Base-by-base conservation (phyloP, 352 stramenopile genomes). In the Globisporangium megalacanthum region DNA sequence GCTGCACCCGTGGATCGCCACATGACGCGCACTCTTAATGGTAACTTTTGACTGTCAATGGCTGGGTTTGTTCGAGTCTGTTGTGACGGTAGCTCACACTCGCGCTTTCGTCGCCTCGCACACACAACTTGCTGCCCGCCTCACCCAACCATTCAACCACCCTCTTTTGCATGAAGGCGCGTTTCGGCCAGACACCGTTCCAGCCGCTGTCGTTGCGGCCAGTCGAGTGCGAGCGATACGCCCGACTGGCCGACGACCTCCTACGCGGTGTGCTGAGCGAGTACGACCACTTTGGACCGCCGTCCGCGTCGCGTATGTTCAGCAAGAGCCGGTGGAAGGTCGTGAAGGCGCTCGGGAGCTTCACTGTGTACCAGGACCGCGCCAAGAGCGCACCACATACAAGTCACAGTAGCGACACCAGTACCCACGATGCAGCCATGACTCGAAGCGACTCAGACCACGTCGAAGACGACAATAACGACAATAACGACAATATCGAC, bases 321-420 rank as follows among this genome's bases (percentile, higher is more conserved):
- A 31, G 31, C 29, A 54, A 49, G 37, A 54, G 31, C 22, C 37
- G 39, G n/a, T 65, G 53, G 52, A 65, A 65, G 46, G 36, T 41
- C 15, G 22, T 65, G 45, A 65, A 65, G 52, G 56, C 19, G 2
- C 25, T 56, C 25, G 58, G 56, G 35, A 42, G 47, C 36, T 60
- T 45, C 58, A 65, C 58, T 13, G 58, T 51, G 37, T 65, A 60
- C 48, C 22, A 49, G 5, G 58, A 64, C 19, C 58, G 44, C 51
- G 54, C 20, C 37, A 20, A 25, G 19, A 48, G 42, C 25, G 49
- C 29, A 35, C 25, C 39, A 22, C 17, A 17, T 6, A 22, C 36
- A 2, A 33, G 20, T 14, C 52, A n/a, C 44, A 64, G 6, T 15
- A 39, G 9, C 31, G 41, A 19, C 29, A 64, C 4, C 50, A 55